Evolutionary conservation across 208 protist species (phyloP).

Genomic region (Balamuthia mandrillaris): DNA sequence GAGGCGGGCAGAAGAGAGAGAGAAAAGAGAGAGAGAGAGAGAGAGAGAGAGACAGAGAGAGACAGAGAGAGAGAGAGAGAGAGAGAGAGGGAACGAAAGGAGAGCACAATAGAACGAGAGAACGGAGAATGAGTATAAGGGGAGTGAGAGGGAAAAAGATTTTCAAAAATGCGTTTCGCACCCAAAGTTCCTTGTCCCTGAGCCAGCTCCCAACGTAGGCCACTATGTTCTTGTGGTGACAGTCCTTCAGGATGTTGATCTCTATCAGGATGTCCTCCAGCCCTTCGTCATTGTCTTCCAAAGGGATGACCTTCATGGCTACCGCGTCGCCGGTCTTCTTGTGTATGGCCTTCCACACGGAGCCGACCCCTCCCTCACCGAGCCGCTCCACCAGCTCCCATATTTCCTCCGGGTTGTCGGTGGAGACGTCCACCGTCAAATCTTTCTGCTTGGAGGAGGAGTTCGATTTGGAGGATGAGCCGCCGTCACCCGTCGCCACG

Average conservation of each 20-base stretch:
- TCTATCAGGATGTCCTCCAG: constrained; percentile 68
- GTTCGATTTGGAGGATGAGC: too few relatives aligned
- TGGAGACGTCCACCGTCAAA: background rate
- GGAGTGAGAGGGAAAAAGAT: too few relatives aligned
- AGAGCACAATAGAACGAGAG: too few relatives aligned
- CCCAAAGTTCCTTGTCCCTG: constrained; percentile 56
- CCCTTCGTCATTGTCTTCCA: constrained; percentile 60
- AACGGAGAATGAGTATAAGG: too few relatives aligned
- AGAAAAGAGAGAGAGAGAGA: background rate
- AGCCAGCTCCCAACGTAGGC: constrained; percentile 64
- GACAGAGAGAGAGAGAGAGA: background rate
- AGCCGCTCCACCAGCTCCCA: constrained; percentile 24
- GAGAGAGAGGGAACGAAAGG: too few relatives aligned
- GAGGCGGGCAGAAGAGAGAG: background rate
- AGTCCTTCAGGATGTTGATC: constrained; percentile 71
- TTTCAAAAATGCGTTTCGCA: too few relatives aligned
- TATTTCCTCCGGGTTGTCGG: background rate
- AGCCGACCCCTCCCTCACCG: background rate
- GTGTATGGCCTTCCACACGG: constrained; percentile 14
- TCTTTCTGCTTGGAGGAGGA: too few relatives aligned
- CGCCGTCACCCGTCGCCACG: too few relatives aligned
- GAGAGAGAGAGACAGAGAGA: background rate
- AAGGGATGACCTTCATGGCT: constrained; percentile 6
- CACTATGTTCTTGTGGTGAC: constrained; percentile 54
- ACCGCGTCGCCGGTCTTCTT: background rate